Base-by-base conservation (phyloP, 1,284 basidiomycete species). In the Cerioporus squamosus region DNA sequence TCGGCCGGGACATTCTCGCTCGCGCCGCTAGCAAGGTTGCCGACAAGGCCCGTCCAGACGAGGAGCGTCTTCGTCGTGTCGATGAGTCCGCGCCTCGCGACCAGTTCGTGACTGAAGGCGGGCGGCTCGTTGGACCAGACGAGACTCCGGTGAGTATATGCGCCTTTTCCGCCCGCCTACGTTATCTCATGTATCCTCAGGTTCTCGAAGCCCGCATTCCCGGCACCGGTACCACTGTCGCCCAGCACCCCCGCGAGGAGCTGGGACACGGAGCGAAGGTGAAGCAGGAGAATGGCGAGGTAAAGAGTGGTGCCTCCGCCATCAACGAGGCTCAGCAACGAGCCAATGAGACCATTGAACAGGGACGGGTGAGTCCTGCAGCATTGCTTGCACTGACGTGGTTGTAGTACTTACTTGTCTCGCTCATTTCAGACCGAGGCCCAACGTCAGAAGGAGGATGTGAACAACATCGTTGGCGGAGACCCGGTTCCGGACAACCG, bases 1-100 rank as follows among this genome's bases (percentile, higher is more conserved):
- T 96, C 57, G 94, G 93, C 0, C 90, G 94, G 51, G 94, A 97
- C 75, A 81, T 97, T 57, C 88, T 97, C 59, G 88, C 93, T 17
- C 88, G 86, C 51, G 86, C 85, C 31, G 90, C 92, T 1, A 73
- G 80, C 66, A 92, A 94, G 73, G 89, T 85, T 17, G 91, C 93
- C 18, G 83, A 87, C 44, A 75, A 75, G 40, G 78, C 94, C 29
- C 87, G 90, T 17, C 95, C 96, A 0, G 69, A 77, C 49, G 75
- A 88, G 44, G 87, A 93, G 39, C 74, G 75, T 3, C 81, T 98
- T 47, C 74, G 79, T 33, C 73, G 75, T 20, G 86, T 94, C 42
- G 88, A 97, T 75, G 81, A 92, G 54, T 73, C 89, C 36, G 91
- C 84, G 0, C 85, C 90, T 0, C 72, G 79, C 20, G 83, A 88